Evolutionary conservation across 2,329 filamentous ascomycete genomes (phyloP).

Genomic region (Meredithiella fracta): DNA sequence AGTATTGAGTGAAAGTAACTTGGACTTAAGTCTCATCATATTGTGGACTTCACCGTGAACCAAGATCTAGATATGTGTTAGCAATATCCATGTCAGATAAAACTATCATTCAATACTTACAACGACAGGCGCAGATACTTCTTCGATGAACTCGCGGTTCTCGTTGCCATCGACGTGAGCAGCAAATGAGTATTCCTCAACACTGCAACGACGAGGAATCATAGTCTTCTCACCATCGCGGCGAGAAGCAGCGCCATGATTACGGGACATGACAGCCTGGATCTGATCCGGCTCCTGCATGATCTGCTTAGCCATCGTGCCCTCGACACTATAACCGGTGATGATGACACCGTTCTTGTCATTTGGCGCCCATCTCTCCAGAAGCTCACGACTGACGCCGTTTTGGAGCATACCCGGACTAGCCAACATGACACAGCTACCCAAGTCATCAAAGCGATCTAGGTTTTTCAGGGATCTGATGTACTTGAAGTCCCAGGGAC

Average conservation of each 20-base stretch:
- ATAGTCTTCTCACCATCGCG: slow-evolving; percentile 72
- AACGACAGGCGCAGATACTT: slow-evolving; percentile 80
- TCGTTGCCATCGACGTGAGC: slow-evolving; percentile 93
- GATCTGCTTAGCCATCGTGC: slow-evolving; percentile 93
- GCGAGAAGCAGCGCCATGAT: slow-evolving; percentile 41
- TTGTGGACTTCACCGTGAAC: slow-evolving; percentile 96
- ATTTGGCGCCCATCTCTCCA: slow-evolving; percentile 92
- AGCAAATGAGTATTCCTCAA: slow-evolving; percentile 89
- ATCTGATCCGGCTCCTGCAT: slow-evolving; percentile 92
- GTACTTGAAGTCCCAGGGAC: slow-evolving; percentile 93
- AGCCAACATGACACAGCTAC: slow-evolving; percentile 90
- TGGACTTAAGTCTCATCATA: slow-evolving; percentile 93
- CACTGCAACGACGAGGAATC: slow-evolving; percentile 81
- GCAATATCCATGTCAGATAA: background rate
- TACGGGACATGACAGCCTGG: slow-evolving; percentile 76
- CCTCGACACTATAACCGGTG: slow-evolving; percentile 95
- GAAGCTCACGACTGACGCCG: slow-evolving; percentile 76
- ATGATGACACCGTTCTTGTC: slow-evolving; percentile 97
- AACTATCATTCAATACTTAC: slow-evolving; percentile 39
- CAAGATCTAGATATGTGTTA: slow-evolving; percentile 33
- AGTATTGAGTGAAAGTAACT: slow-evolving; percentile 79
- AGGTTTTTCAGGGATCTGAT: slow-evolving; percentile 84
- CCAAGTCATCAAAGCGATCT: slow-evolving; percentile 90
- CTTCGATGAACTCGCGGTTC: slow-evolving; percentile 92
- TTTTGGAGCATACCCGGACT: slow-evolving; percentile 98